Percentiles rank a stretch among this genome's conserved stretches.
Conservation (phyloP, 1,139 yeast species). For the Protomyces inundatus region DNA sequence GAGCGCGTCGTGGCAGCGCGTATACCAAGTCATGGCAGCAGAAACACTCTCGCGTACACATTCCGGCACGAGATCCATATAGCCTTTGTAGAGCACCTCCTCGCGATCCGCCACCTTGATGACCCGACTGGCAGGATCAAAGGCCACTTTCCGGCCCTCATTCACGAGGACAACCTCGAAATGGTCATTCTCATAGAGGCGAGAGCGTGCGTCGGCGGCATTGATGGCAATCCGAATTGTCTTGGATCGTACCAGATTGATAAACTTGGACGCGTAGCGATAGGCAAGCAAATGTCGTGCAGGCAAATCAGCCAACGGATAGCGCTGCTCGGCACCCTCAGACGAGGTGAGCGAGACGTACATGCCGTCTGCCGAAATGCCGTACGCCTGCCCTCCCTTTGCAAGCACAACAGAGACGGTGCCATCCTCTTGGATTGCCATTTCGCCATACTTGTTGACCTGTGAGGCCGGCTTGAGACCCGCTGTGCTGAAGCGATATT, state of each 20-base stretch:
- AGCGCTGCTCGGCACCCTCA: constrained; percentile 1
- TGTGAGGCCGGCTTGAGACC: constrained; percentile 15
- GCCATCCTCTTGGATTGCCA: constrained; percentile 11
- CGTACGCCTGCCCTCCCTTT: constrained; percentile 3
- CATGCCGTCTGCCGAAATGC: constrained; percentile 8
- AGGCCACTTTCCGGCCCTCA: constrained; percentile 9
- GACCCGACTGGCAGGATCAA: neutral
- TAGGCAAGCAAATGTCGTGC: constrained; percentile 27
- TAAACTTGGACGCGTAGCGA: constrained; percentile 27
- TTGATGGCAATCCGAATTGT: constrained; percentile 20
- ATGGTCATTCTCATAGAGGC: constrained; percentile 9
- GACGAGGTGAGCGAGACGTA: neutral
- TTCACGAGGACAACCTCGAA: constrained; percentile 17
- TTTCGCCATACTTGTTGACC: constrained; percentile 12
- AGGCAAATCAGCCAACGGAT: constrained; percentile 25
- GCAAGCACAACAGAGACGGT: neutral
- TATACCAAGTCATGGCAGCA: constrained; percentile 15
- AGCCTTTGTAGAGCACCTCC: constrained; percentile 13
- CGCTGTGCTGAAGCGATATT: constrained; percentile 13
- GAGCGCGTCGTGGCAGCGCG: constrained; percentile 13
- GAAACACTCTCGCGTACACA: constrained; percentile 1
- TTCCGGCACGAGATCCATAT: neutral
- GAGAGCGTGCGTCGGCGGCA: constrained; percentile 3
- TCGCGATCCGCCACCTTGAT: constrained; percentile 18
- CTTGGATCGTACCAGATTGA: constrained; percentile 23